Evolutionary conservation across 2,329 filamentous ascomycete genomes (phyloP).

Genomic region (Neurospora sp.): DNA sequence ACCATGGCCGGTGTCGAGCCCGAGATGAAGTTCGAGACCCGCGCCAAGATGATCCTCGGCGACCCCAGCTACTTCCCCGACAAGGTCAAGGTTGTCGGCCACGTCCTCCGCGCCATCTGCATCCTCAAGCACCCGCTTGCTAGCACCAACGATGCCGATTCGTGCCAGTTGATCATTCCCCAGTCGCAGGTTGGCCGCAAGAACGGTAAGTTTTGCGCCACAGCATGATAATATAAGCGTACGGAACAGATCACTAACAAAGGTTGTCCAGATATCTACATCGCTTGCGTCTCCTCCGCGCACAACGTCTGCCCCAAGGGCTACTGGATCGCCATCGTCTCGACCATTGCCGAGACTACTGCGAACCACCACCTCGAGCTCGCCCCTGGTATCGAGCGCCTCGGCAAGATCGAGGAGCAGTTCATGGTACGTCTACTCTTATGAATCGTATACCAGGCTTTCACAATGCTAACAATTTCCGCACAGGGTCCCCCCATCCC

Average conservation of each 20-base stretch:
- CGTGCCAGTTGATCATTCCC: slow-evolving; percentile 90
- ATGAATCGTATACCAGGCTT: too few relatives aligned
- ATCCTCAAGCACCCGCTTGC: slow-evolving; percentile 91
- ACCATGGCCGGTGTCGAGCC: slow-evolving; percentile 80
- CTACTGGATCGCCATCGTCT: slow-evolving; percentile 98
- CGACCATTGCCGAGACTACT: slow-evolving; percentile 84
- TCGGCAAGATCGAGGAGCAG: slow-evolving; percentile 91
- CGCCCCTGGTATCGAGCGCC: slow-evolving; percentile 79
- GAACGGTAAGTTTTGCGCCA: slow-evolving; percentile 55
- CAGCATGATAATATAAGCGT: background rate
- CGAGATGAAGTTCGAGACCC: slow-evolving; percentile 92
- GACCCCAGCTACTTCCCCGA: slow-evolving; percentile 93
- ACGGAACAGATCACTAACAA: background rate
- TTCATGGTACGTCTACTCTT: slow-evolving; percentile 59
- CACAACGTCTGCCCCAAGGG: slow-evolving; percentile 99
- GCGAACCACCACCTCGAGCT: slow-evolving; percentile 96
- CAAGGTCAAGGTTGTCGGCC: slow-evolving; percentile 79
- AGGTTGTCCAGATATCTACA: slow-evolving; percentile 68
- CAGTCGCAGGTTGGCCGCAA: slow-evolving; percentile 95
- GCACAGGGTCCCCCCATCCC: slow-evolving; percentile 68
- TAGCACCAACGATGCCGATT: slow-evolving; percentile 82
- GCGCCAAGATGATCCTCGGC: slow-evolving; percentile 89
- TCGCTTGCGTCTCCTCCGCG: slow-evolving; percentile 87
- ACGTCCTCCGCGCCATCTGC: slow-evolving; percentile 93
- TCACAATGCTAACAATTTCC: background rate